Base-by-base conservation (phyloP, 768 basidiomycete species). In the Mycena kentingensis region DNA sequence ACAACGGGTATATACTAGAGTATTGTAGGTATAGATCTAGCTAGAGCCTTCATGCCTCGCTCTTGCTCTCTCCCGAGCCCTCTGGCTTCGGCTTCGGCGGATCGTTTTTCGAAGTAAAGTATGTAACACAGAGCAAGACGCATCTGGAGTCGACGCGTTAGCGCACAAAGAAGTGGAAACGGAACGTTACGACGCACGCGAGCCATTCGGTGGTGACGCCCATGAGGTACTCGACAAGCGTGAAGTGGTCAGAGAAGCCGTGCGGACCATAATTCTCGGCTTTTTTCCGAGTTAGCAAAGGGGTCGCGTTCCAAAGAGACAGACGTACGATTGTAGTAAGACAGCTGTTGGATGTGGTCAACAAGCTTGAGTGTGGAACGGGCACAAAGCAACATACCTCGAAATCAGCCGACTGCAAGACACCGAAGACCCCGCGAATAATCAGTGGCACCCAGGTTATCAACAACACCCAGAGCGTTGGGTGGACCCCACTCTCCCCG, bases 391-490 rank as follows among this genome's bases (percentile, higher is more conserved):
- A 32, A 34, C 44, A 7, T 18, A 54, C 38, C 11, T 16, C 42
- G 7, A 39, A 51, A 7, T 35, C 49, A 13, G 49, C 51, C 4
- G 46, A 37, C 27, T 54, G 53, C 12, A 58, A 22, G 1, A 58
- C 32, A 2, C 57, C 57, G 24, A 46, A 58, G 4, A 46, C 21
- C 0, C 57, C 53, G 11, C 57, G 48, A 6, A 55, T 28, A 13
- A 58, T 51, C 19, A 58, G 41, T 10, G 53, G 57, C 37, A 54
- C 11, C 57, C 57, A 58, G 12, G 53, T 49, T 10, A 54, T 22
- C 15, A 58, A 29, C 18, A 58, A 28, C 11, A 58, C 4, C 18
- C 46, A 12, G 18, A 58, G 34, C n/a, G 57, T 58, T 25, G 48
- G 51, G 29, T 58, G 57, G 5, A 50, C n/a, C 19, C 26, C n/a